Evolutionary conservation across 2,329 filamentous ascomycete species (phyloP), one percentile per base, ranked within the genome.

Genomic region (Apiospora hydei): DNA sequence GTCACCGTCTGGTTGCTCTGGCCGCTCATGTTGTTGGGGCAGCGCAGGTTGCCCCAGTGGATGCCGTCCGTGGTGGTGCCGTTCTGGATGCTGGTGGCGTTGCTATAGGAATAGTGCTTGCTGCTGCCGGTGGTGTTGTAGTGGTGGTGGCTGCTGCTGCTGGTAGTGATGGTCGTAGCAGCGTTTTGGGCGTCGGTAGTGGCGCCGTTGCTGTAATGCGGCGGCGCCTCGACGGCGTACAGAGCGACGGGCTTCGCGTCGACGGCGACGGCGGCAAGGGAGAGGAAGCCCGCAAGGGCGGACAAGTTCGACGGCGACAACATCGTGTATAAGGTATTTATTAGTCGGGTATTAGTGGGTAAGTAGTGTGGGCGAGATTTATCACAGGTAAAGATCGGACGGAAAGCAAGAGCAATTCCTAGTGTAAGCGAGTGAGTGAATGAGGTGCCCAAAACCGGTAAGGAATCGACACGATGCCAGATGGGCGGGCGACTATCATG

Each of bases 21-120:
- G 30, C 30, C 53, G 57, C 38, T 18, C 4, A 43, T 46, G 26
- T 68, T 51, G 8, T 47, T 24, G 4, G 71, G 69, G 26, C 71
- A 72, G 38, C 64, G 71, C 13, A 72, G 49, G 14, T 41, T 30
- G 4, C n/a, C 71, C 71, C 71, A 72, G 41, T 72, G 43, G 10
- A 64, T 41, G 57, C 10, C 53, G 53, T 34, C 21, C 21, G 1
- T 14, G 21, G 57, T 41, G 57, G 18, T 34, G 5, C 41, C n/a
- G 18, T 64, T 41, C 34, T 34, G 34, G 57, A 41, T 13, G 57
- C 34, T 14, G 16, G n/a, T 38, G 30, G 10, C 11, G 49, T 51
- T 24, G 49, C n/a, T 14, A 21, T n/a, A 49, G 18, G 18, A 3
- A n/a, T n/a, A 49, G 1, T n/a, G 18, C 7, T 10, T 8, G 46